Evolutionary conservation across 257 asterid genomes (phyloP).

Genomic region (Solanum piurae): DNA sequence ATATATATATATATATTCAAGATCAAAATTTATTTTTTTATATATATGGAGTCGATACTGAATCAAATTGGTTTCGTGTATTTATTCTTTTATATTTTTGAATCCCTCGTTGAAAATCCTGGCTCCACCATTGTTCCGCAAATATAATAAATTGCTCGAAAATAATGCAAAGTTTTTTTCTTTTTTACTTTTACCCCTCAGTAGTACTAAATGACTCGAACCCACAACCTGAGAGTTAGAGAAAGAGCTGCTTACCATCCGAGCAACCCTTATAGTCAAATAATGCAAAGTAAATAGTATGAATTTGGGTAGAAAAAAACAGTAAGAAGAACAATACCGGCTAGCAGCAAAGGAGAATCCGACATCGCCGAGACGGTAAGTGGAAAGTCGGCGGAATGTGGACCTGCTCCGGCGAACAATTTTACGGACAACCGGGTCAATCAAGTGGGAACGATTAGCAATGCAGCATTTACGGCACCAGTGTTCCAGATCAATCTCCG

Average conservation of each 20-base stretch:
- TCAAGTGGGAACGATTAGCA: neutral
- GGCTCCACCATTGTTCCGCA: neutral
- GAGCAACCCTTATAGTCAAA: neutral
- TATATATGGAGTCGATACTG: neutral
- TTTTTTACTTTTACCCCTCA: neutral
- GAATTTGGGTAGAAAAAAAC: neutral
- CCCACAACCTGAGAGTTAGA: neutral
- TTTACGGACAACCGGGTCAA: constrained; percentile 6
- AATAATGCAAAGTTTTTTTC: neutral
- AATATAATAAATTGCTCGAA: neutral
- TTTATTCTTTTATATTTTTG: neutral
- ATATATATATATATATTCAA: neutral
- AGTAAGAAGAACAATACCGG: neutral
- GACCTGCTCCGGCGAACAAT: constrained; percentile 9
- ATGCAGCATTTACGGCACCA: constrained; percentile 8
- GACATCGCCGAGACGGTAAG: constrained; percentile 6
- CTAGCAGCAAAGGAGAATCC: constrained; percentile 8
- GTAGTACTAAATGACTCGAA: neutral
- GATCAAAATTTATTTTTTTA: neutral
- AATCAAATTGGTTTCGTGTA: neutral
- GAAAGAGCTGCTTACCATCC: too few species aligned
- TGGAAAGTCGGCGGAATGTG: neutral
- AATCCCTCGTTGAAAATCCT: neutral
- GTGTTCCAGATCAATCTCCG: constrained; percentile 6
- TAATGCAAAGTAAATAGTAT: neutral